Percentiles rank a stretch among this genome's conserved stretches.
These are phyloP conservation scores for Verticillium dahliae DNA, from an alignment of 2,329 filamentous ascomycete species.

Conservation along the genomic window DNA sequence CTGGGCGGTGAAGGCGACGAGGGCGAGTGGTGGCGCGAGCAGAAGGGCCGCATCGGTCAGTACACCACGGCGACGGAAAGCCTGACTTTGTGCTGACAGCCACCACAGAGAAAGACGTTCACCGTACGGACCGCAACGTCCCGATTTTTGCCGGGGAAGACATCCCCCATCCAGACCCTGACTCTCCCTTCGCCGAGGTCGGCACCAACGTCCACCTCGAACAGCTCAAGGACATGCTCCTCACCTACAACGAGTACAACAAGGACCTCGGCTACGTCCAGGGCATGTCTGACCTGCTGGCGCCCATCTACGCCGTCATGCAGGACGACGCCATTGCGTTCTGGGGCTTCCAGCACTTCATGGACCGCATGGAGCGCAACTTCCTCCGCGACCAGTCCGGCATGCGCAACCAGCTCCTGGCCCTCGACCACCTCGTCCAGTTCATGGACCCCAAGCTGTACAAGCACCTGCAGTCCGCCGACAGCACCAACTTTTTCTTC, in stretches of 20 bases:
- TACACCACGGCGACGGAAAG: slow-evolving; percentile 8
- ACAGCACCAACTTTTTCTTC: slow-evolving; percentile 99
- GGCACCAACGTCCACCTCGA: slow-evolving; percentile 97
- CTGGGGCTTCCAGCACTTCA: slow-evolving; percentile 93
- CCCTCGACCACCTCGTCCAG: slow-evolving; percentile 89
- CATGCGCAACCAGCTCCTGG: slow-evolving; percentile 86
- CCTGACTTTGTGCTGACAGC: slow-evolving; percentile 8
- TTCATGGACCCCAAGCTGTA: slow-evolving; percentile 96
- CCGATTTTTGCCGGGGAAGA: slow-evolving; percentile 96
- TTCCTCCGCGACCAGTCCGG: slow-evolving; percentile 93
- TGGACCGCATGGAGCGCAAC: slow-evolving; percentile 97
- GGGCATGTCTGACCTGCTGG: slow-evolving; percentile 95
- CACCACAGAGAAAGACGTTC: slow-evolving; percentile 87
- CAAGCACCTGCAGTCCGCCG: slow-evolving; percentile 78
- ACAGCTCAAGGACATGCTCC: slow-evolving; percentile 98
- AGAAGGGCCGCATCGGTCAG: slow-evolving; percentile 87
- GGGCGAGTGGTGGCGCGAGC: slow-evolving; percentile 95
- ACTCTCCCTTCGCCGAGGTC: slow-evolving; percentile 85
- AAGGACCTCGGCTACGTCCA: slow-evolving; percentile 93
- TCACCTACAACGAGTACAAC: slow-evolving; percentile 98
- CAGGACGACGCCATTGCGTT: slow-evolving; percentile 97
- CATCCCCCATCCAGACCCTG: slow-evolving; percentile 90
- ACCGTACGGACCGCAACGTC: slow-evolving; percentile 90
- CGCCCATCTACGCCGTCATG: slow-evolving; percentile 92
- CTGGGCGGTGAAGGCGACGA: slow-evolving; percentile 73